phyloP scores from a whole-genome alignment of 352 stramenopile species.

The Paralagenidium karlingii region DNA sequence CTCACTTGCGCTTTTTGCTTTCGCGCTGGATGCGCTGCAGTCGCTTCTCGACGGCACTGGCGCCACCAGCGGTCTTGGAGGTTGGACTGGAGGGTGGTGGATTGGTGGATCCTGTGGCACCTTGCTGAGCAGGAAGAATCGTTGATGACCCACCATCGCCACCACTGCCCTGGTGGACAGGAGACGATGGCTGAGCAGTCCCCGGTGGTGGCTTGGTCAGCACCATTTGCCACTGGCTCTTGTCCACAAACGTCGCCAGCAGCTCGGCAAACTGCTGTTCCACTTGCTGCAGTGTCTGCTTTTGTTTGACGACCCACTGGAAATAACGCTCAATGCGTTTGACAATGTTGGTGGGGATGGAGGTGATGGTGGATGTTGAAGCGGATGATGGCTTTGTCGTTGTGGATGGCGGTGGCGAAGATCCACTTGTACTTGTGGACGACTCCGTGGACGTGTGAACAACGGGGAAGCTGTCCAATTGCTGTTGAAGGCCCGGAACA shows the following conservation, averaged over 20 bases:
- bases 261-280: slow-evolving; percentile 2
- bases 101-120: background rate
- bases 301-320: slow-evolving; percentile 2
- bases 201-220: background rate
- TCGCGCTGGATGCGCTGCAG: slow-evolving; percentile 10
- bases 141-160: background rate
- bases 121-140: background rate
- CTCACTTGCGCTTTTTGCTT: slow-evolving; percentile 3
- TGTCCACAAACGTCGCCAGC: background rate
- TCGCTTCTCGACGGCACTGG: slow-evolving; percentile 5
- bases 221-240: background rate
- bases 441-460: no score
- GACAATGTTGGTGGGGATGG: no score
- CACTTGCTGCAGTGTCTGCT: slow-evolving; percentile 1
- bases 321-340: no score
- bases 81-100: no score
- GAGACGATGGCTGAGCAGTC: slow-evolving; percentile 3
- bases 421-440: no score
- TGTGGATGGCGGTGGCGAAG: no score
- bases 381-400: no score
- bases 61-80: no score
- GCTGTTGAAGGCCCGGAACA: no score
- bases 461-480: no score
- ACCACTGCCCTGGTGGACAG: slow-evolving; percentile 1
- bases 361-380: no score